Base-by-base conservation (phyloP, 176 grass and related monocot species). In the Pontederia paniculata region DNA sequence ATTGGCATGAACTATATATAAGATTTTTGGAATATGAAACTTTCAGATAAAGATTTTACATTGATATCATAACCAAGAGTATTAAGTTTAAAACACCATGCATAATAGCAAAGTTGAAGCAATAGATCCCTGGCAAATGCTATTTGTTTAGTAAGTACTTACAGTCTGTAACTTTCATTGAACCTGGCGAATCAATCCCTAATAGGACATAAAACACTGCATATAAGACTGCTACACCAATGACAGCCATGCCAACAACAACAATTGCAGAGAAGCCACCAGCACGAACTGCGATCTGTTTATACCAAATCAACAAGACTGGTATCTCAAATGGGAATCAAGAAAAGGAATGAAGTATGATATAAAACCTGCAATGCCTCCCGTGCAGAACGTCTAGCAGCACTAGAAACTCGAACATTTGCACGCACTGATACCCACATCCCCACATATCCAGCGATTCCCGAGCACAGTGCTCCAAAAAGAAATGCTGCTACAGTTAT, bases 341-440 rank as follows among this genome's bases (percentile, higher is more conserved):
- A 57, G 49, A 12, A 43, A 21, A 42, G 60, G 72, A 21, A 48
- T 54, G 63, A 70, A 50, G 59, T 22, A 63, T 49, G 11, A 9
- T 22, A 73, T 74, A 23, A 79, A 75, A 98, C 93, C 93, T 98
- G 93, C 72, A 98, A 84, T 58, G 93, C 93, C 80, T 98, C 93
- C 68, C 93, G 83, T n/a, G 93, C 86, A 82, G 93, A 98, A 51
- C 93, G 83, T 10, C 93, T 80, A 74, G 93, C 93, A 62, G 93
- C 93, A 76, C 93, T 98, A 57, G 93, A 98, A 56, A 98, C 93
- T 76, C 93, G 76, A 79, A 98, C 93, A 88, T 98, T 91, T 47
- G 93, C 93, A 73, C 93, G 93, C 10, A 98, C 93, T 9, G 93
- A 98, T 0, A 98, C 93, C 93, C 86, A 98, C 93, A 98, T 98